Evolutionary conservation across 176 grass and related monocot species (phyloP).

Genomic region (Musa schizocarpa): DNA sequence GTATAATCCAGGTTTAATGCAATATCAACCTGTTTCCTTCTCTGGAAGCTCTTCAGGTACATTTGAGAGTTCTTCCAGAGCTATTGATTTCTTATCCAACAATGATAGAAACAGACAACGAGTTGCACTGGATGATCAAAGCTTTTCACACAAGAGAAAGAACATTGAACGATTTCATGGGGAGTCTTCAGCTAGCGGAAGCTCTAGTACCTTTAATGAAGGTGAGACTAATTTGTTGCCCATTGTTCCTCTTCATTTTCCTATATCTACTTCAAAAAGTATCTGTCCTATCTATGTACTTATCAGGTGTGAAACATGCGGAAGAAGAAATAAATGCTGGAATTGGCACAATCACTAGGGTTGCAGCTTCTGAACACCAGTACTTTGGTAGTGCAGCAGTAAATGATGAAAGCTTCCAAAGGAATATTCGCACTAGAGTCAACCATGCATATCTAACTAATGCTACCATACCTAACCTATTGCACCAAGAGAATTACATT

Average conservation of each 20-base stretch:
- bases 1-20: constrained; percentile 4
- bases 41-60: constrained; percentile 10
- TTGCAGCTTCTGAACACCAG: neutral
- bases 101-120: constrained; percentile 3
- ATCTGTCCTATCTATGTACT: neutral
- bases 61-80: constrained; percentile 12
- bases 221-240: constrained; percentile 20
- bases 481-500: neutral
- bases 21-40: neutral
- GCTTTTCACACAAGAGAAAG: constrained; percentile 20
- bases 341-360: neutral
- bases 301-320: neutral
- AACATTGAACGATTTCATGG: constrained; percentile 14
- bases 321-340: neutral
- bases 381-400: neutral
- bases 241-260: neutral
- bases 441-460: neutral
- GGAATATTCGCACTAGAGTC: constrained; percentile 14
- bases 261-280: neutral
- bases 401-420: constrained; percentile 12
- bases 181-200: constrained; percentile 12
- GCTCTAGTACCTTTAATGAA: neutral
- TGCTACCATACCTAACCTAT: neutral
- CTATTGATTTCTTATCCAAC: constrained; percentile 3
- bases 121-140: neutral